phyloP scores from a whole-genome alignment of 2,329 filamentous ascomycete genomes.

The Coniosporium tulheliwenetii region DNA sequence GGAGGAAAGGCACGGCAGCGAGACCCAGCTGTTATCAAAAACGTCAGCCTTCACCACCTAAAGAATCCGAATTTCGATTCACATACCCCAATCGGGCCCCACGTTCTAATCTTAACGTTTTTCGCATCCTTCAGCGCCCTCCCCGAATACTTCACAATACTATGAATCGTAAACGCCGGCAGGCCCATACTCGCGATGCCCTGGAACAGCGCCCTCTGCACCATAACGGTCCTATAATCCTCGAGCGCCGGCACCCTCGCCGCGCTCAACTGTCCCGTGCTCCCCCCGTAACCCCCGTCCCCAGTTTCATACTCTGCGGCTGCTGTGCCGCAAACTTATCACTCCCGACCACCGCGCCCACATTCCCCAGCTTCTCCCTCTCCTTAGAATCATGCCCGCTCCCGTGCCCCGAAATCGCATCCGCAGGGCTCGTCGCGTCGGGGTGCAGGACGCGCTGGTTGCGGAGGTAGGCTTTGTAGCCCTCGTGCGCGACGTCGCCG shows the following conservation, averaged over 20 bases:
- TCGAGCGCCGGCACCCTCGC: conserved; percentile 56
- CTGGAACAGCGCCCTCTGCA: conserved; percentile 82
- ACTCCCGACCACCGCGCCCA: not conserved
- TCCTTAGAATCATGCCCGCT: not conserved
- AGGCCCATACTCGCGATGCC: conserved; percentile 82
- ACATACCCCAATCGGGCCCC: conserved; percentile 80
- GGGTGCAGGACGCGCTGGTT: conserved; percentile 68
- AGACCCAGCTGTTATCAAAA: conserved; percentile 35
- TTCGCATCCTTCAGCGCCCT: conserved; percentile 70
- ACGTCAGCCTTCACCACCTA: conserved; percentile 6
- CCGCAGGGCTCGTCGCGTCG: conserved; percentile 27
- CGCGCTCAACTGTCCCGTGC: conserved; percentile 7
- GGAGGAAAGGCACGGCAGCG: conserved; percentile 61
- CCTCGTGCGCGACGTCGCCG: conserved; percentile 83
- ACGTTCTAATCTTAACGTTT: conserved; percentile 62
- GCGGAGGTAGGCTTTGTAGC: conserved; percentile 83
- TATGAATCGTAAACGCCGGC: conserved; percentile 87
- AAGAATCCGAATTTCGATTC: not conserved
- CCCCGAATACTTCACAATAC: conserved; percentile 79
- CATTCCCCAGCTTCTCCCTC: not conserved
- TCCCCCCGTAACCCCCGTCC: conserved; percentile 7
- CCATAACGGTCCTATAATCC: conserved; percentile 83
- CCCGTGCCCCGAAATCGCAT: conserved; percentile 2
- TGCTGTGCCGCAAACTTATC: conserved; percentile 18
- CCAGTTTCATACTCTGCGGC: conserved; percentile 8